A percentile compares a stretch with the other conserved stretches of the same genome.
Evolutionary conservation across 2,329 filamentous ascomycete genomes (phyloP).

Genomic region (Calycina marina): DNA sequence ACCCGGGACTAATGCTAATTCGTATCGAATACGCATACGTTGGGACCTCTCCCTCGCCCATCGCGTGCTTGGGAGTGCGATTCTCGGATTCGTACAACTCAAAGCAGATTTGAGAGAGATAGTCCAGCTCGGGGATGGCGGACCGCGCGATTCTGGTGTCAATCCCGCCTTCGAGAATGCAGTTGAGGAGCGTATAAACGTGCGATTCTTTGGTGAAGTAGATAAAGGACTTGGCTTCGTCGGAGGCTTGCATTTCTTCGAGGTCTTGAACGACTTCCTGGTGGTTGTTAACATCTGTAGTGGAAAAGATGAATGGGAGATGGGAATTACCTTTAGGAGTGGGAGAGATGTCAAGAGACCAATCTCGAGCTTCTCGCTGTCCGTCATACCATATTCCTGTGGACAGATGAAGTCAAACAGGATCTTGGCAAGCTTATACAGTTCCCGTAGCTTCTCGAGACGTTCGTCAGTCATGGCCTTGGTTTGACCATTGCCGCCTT

Average conservation of each 20-base stretch:
- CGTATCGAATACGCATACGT: slow-evolving; percentile 85
- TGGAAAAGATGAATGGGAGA: not conserved
- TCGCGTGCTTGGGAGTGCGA: slow-evolving; percentile 19
- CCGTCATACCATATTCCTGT: slow-evolving; percentile 93
- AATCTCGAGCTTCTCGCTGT: slow-evolving; percentile 96
- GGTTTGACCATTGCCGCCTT: slow-evolving; percentile 58
- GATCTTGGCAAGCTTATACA: slow-evolving; percentile 88
- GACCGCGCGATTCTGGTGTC: slow-evolving; percentile 93
- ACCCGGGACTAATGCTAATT: slow-evolving; percentile 89
- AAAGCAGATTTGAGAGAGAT: slow-evolving; percentile 94
- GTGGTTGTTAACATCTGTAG: slow-evolving; percentile 8
- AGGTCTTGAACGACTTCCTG: slow-evolving; percentile 91
- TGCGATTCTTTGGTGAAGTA: slow-evolving; percentile 99
- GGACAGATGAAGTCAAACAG: slow-evolving; percentile 97
- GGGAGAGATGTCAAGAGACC: slow-evolving; percentile 87
- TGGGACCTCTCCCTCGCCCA: slow-evolving; percentile 15
- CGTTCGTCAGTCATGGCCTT: slow-evolving; percentile 73
- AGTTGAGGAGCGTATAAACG: slow-evolving; percentile 95
- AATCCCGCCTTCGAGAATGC: slow-evolving; percentile 91
- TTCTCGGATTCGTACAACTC: slow-evolving; percentile 95
- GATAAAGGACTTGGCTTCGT: slow-evolving; percentile 89
- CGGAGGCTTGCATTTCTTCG: slow-evolving; percentile 90
- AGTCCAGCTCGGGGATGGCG: slow-evolving; percentile 92
- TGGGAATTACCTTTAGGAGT: slow-evolving; percentile 42
- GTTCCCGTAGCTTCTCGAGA: slow-evolving; percentile 76